phyloP scores from a whole-genome alignment of 2,329 filamentous ascomycete genomes.

The Gnomoniopsis sp. region DNA sequence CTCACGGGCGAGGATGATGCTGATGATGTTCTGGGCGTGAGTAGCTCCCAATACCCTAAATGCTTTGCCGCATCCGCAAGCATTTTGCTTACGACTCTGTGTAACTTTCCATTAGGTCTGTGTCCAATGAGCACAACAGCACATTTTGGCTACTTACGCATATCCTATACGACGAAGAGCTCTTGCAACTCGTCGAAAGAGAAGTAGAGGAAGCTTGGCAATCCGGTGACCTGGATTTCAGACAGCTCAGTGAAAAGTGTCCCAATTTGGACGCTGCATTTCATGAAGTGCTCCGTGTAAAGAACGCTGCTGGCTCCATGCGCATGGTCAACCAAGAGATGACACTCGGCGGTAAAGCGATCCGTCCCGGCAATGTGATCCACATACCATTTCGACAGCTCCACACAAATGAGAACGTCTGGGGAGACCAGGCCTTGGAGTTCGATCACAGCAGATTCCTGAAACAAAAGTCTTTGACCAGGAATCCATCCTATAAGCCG shows the following conservation, averaged over 20 bases:
- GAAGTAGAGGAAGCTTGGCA: slow-evolving; percentile 1
- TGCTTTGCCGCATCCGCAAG: too few relatives aligned
- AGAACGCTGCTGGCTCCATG: slow-evolving; percentile 1
- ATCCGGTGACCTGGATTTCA: not conserved
- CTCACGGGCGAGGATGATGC: not conserved
- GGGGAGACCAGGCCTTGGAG: not conserved
- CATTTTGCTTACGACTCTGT: too few relatives aligned
- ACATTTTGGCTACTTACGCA: not conserved
- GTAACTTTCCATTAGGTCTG: too few relatives aligned
- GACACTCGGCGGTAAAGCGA: not conserved
- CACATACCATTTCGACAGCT: slow-evolving; percentile 1
- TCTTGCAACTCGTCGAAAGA: too few relatives aligned
- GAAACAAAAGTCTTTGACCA: not conserved
- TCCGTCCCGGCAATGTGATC: not conserved
- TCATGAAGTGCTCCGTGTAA: not conserved
- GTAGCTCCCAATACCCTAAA: too few relatives aligned
- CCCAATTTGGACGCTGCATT: not conserved
- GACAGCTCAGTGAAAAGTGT: not conserved
- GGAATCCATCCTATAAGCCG: not conserved
- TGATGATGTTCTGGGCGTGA: slow-evolving; percentile 8
- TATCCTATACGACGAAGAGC: not conserved
- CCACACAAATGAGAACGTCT: not conserved
- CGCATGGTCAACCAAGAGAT: not conserved
- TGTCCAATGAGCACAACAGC: not conserved
- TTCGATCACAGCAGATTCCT: slow-evolving; percentile 1